Base-by-base conservation (phyloP, 768 basidiomycete genomes). In the Lactifluus piperatus region DNA sequence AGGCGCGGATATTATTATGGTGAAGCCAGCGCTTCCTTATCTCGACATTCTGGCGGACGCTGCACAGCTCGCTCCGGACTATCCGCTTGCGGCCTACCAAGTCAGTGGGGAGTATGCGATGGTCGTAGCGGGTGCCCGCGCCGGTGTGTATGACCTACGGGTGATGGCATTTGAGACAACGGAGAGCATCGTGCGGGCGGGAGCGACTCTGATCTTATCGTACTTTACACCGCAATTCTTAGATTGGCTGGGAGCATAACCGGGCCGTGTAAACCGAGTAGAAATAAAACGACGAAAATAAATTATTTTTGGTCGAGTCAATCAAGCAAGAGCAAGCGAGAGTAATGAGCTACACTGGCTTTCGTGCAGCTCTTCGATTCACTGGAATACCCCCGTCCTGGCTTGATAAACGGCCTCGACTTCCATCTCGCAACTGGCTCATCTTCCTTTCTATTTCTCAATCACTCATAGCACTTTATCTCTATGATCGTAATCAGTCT, bases 1-100 rank as follows among this genome's bases (percentile, higher is more conserved):
- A 75, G 97, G 97, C 20, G 97, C 97, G 18, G 97, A 99, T 69
- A 91, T 99, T 68, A 84, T 99, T 70, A 98, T 99, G 94, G 93
- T 99, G 70, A 99, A 99, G 70, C 97, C 97, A 20, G 81, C 93
- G 0, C 73, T 98, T 60, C 94, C 97, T 0, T 98, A 98, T 74
- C 89, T 98, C 51, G 97, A 99, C 73, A 86, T 98, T 73, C 88
- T 99, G 65, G 81, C 88, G 32, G 92, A 97, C 68, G 92, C 91
- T 16, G 82, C 85, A 4, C 73, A 84, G 64, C 79, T 97, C 44
- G 85, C 90, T 5, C 82, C 83, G 0, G 85, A 95, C 68, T 87
- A 91, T 67, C 95, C 95, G 2, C 78, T 97, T n/a, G 97, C 97
- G 0, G 92, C 90, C 67, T 99, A 98, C 72, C 91, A 94, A 73